Evolutionary conservation across 495 filamentous ascomycete genomes (phyloP).

Genomic region (Hypoxylon fuscum): DNA sequence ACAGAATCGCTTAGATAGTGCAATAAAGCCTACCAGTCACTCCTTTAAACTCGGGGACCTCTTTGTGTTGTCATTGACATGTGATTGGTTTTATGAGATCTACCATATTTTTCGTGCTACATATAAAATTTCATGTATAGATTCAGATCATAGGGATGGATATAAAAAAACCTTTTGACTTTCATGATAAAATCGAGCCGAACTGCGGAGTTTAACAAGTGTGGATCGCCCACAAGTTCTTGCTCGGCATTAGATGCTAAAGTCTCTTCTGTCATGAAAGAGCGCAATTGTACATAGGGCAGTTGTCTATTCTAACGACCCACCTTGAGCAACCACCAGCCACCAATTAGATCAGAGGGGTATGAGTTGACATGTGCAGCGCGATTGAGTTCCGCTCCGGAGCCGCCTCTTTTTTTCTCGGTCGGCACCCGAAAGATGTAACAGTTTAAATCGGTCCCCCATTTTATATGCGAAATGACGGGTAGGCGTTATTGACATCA

Average conservation of each 20-base stretch:
- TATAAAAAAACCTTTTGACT: too few relatives aligned
- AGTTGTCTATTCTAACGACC: not conserved
- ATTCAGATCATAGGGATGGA: too few relatives aligned
- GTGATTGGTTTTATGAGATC: too few relatives aligned
- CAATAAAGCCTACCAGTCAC: constrained; percentile 31
- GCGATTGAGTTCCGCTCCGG: too few relatives aligned
- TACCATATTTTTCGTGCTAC: not conserved
- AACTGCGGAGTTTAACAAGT: not conserved
- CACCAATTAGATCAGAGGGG: not conserved
- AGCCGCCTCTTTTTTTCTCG: too few relatives aligned
- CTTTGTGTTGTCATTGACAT: not conserved
- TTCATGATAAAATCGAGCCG: not conserved
- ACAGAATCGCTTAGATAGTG: constrained; percentile 29
- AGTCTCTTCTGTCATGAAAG: not conserved
- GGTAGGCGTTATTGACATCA: too few relatives aligned
- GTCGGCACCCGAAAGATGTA: too few relatives aligned
- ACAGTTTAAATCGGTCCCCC: too few relatives aligned
- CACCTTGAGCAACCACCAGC: not conserved
- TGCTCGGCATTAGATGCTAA: not conserved
- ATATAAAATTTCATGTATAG: too few relatives aligned
- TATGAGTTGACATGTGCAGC: not conserved
- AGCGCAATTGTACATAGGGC: not conserved
- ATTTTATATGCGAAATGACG: too few relatives aligned
- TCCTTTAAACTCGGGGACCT: constrained; percentile 19
- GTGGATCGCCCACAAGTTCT: not conserved